Conservation (phyloP, 139 green algal genomes). For the Chlamydomonas applanata region DNA sequence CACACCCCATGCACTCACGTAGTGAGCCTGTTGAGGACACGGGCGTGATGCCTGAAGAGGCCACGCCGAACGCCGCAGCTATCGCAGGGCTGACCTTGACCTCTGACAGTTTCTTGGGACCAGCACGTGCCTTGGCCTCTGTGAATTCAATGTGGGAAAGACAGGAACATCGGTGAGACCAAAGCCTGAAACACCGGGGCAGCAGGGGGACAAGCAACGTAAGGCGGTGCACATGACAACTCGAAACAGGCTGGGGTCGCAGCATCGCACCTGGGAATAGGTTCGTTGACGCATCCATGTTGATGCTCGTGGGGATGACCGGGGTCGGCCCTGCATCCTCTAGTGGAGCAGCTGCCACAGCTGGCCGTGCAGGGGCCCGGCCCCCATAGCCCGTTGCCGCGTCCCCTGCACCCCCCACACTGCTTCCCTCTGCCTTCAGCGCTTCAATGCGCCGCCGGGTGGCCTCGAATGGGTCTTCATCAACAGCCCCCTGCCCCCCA, state of each 20-base stretch:
- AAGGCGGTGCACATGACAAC: too few species aligned
- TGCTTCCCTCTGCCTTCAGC: conserved; percentile 50
- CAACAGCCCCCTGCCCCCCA: background rate
- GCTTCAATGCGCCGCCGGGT: conserved; percentile 69
- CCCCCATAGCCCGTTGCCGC: background rate
- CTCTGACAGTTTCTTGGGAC: conserved; percentile 72
- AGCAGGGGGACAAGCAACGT: too few species aligned
- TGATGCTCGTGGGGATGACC: background rate
- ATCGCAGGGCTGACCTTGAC: conserved; percentile 78
- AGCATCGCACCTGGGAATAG: conserved; percentile 11
- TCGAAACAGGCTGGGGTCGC: too few species aligned
- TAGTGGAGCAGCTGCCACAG: background rate
- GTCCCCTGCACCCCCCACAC: background rate
- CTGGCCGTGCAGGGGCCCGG: background rate
- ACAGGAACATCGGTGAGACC: too few species aligned
- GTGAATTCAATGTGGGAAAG: too few species aligned
- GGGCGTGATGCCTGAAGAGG: background rate
- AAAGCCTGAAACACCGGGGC: too few species aligned
- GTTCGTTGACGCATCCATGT: conserved; percentile 18
- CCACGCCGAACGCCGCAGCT: conserved; percentile 56
- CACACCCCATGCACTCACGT: too few species aligned
- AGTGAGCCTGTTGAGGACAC: background rate
- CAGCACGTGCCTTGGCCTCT: conserved; percentile 8
- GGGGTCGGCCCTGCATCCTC: background rate
- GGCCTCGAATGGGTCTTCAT: conserved; percentile 63